Evolutionary conservation across 192 early-diverging fungal species (phyloP), one percentile per base, ranked within the genome.

Genomic region (Mortierella claussenii): DNA sequence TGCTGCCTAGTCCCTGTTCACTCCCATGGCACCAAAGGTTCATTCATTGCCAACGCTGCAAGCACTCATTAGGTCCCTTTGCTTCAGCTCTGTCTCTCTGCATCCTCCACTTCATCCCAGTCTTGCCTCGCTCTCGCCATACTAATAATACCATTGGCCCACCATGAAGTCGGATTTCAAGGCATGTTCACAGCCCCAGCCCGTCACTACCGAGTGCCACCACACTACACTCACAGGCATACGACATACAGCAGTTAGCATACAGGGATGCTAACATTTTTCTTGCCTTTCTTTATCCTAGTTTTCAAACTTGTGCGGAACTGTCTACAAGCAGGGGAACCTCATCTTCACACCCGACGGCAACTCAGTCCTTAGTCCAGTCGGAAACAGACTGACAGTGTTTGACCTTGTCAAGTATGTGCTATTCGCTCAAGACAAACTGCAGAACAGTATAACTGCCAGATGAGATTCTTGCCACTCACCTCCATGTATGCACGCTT

Each of bases 241-340:
- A 28, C 44, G 40, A n/a, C n/a, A n/a, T n/a, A n/a, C 13, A 40
- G 13, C 37, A 51, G 20, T 18, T 27, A 21, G 36, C 32, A 23
- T 49, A n/a, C 43, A 20, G 43, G n/a, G 8, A 18, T 27, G 45
- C 57, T 79, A 68, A 68, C 53, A 23, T 30, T 31, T 17, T 15
- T 15, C 44, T 45, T 27, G 1, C 13, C 30, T 43, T 2, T 34
- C 1, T 13, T 24, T 54, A 79, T 84, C 33, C n/a, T 86, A 96
- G 87, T 98, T 99, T 73, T 95, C 95, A 45, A 98, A 98, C 81
- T 85, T 99, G 60, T 97, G 94, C 74, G 98, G 98, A 33, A 97
- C 97, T 9, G 98, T 98, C 17, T 99, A 98, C 81, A 93, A 90
- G 57, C 86, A 91, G 68, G 98, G 97, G n/a, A 98, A 98, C 79